Percentiles rank a stretch among this genome's conserved stretches.
phyloP scores from a whole-genome alignment of 225 moss, liverwort and hornwort species.

The Marchantia paleacea region DNA sequence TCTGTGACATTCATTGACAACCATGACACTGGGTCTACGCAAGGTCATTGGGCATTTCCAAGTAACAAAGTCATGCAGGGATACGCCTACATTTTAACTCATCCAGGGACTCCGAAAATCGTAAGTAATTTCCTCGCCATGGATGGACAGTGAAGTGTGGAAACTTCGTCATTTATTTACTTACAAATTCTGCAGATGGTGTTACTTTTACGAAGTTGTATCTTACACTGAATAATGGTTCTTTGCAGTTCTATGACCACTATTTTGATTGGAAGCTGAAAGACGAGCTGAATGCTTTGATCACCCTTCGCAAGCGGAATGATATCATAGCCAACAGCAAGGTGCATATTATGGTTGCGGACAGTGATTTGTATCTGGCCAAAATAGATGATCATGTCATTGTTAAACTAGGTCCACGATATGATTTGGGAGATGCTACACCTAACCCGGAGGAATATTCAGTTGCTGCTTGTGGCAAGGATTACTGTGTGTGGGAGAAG shows the following conservation, averaged over 20 bases:
- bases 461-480: slow-evolving; percentile 55
- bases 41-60: slow-evolving; percentile 71
- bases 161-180: too few relatives aligned
- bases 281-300: slow-evolving; percentile 48
- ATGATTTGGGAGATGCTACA: slow-evolving; percentile 55
- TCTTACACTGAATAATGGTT: background rate
- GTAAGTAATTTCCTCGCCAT: slow-evolving; percentile 35
- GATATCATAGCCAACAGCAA: slow-evolving; percentile 64
- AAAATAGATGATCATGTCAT: slow-evolving; percentile 56
- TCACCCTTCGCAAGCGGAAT: slow-evolving; percentile 55
- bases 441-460: slow-evolving; percentile 55
- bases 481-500: slow-evolving; percentile 93
- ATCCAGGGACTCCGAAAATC: slow-evolving; percentile 70
- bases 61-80: slow-evolving; percentile 67
- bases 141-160: background rate
- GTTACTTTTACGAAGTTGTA: too few relatives aligned
- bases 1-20: slow-evolving; percentile 78
- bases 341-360: slow-evolving; percentile 55
- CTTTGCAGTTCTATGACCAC: slow-evolving; percentile 53
- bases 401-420: slow-evolving; percentile 62
- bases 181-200: too few relatives aligned
- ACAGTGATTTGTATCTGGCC: slow-evolving; percentile 67
- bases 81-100: slow-evolving; percentile 75
- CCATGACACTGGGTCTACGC: slow-evolving; percentile 74
- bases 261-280: slow-evolving; percentile 82